Percentiles rank a stretch among this genome's conserved stretches.
These are phyloP conservation scores for Sarocladium brachiariae DNA, from an alignment of 2,329 filamentous ascomycete species.

Conservation along the genomic window DNA sequence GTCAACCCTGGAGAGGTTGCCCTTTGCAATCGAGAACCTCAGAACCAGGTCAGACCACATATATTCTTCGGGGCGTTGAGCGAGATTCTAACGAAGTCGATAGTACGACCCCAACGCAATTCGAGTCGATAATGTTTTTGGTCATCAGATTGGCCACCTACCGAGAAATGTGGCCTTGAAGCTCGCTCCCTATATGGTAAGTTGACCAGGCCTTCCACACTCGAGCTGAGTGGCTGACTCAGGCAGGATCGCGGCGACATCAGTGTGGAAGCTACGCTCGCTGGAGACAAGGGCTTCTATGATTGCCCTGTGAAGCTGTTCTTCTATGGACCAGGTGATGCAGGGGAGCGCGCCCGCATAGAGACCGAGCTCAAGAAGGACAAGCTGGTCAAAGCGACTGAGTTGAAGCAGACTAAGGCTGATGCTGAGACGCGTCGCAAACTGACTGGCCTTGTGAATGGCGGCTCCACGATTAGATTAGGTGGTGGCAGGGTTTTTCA, in stretches of 20 bases:
- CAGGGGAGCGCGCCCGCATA: slow-evolving; percentile 43
- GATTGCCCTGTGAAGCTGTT: slow-evolving; percentile 67
- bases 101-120: slow-evolving; percentile 70
- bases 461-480: slow-evolving; percentile 31
- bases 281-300: slow-evolving; percentile 56
- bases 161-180: slow-evolving; percentile 61
- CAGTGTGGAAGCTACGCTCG: slow-evolving; percentile 61
- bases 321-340: slow-evolving; percentile 61
- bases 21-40: slow-evolving; percentile 56
- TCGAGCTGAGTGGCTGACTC: slow-evolving; percentile 12
- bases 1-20: slow-evolving; percentile 59
- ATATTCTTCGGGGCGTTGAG: too few species aligned
- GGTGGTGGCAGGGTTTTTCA: slow-evolving; percentile 12
- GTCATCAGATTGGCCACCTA: slow-evolving; percentile 71
- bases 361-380: slow-evolving; percentile 57
- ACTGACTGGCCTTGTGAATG: slow-evolving; percentile 31
- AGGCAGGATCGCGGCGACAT: slow-evolving; percentile 49
- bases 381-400: slow-evolving; percentile 52
- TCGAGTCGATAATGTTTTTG: slow-evolving; percentile 68
- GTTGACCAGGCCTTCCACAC: slow-evolving; percentile 14
- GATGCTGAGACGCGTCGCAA: slow-evolving; percentile 47
- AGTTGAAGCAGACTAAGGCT: slow-evolving; percentile 46
- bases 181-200: slow-evolving; percentile 64
- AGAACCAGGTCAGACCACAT: slow-evolving; percentile 51
- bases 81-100: neutral